Conservation (phyloP, 2,329 filamentous ascomycete species). For the Drechslerella coelobrocha region DNA sequence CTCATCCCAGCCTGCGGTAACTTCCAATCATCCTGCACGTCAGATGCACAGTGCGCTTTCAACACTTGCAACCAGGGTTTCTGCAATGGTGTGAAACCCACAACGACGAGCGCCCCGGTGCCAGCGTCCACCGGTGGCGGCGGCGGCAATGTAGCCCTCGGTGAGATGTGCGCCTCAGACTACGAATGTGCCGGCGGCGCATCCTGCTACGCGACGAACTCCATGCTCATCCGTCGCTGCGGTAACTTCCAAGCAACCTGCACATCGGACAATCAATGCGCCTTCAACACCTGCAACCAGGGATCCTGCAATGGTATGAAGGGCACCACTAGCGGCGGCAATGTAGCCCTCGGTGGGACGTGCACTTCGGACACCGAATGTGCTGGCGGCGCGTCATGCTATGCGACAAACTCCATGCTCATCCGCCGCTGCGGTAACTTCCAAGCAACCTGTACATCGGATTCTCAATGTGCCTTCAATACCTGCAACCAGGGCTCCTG, state of each 20-base stretch:
- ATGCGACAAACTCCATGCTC: not conserved
- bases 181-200: not conserved
- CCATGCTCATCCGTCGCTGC: not conserved
- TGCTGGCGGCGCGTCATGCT: not conserved
- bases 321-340: not conserved
- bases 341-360: not conserved
- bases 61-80: constrained; percentile 31
- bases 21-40: constrained; percentile 22
- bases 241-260: not conserved
- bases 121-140: too few relatives aligned
- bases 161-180: not conserved
- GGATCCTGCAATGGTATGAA: not conserved
- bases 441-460: not conserved
- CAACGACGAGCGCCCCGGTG: too few relatives aligned
- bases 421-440: not conserved
- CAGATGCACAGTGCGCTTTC: constrained; percentile 15
- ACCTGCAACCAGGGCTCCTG: constrained; percentile 1
- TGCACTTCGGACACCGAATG: not conserved
- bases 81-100: constrained; percentile 1
- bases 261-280: not conserved
- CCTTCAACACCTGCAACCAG: not conserved
- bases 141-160: too few relatives aligned
- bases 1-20: constrained; percentile 21
- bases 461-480: not conserved
- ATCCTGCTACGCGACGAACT: not conserved